phyloP scores from a whole-genome alignment of 768 basidiomycete genomes.

The Russula sp. region DNA sequence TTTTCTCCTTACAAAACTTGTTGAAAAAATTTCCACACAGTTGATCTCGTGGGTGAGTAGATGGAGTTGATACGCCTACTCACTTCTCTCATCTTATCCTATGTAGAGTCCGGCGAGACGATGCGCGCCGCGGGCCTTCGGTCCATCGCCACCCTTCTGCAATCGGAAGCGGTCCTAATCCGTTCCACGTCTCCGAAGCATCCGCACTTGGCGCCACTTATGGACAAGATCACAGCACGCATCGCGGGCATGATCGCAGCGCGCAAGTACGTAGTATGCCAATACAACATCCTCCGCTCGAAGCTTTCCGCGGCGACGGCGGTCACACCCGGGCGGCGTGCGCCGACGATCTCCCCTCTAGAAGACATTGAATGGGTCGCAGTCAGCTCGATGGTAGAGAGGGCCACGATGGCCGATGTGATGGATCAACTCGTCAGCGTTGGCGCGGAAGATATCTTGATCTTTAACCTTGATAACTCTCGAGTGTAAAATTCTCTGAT shows the following conservation, averaged over 20 bases:
- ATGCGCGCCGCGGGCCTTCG: constrained; percentile 98
- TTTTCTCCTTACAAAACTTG: neutral
- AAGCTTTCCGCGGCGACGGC: constrained; percentile 56
- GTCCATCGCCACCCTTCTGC: constrained; percentile 85
- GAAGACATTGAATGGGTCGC: constrained; percentile 88
- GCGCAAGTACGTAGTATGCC: constrained; percentile 80
- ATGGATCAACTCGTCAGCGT: constrained; percentile 85
- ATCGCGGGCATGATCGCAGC: constrained; percentile 92
- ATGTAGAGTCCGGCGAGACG: constrained; percentile 92
- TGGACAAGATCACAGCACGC: constrained; percentile 77
- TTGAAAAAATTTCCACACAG: constrained; percentile 45
- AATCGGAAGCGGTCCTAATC: constrained; percentile 91
- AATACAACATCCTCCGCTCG: constrained; percentile 83
- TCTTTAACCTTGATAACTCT: constrained; percentile 91
- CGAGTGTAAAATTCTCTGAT: constrained; percentile 56
- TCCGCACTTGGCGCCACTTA: constrained; percentile 59
- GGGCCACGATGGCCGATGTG: constrained; percentile 67
- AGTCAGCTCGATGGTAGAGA: constrained; percentile 90
- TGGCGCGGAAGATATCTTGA: constrained; percentile 89
- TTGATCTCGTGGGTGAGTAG: constrained; percentile 87
- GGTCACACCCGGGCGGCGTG: constrained; percentile 86
- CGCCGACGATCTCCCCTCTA: constrained; percentile 81
- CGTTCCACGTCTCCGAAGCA: constrained; percentile 66
- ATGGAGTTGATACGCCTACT: neutral
- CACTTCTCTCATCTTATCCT: neutral